Conservation (phyloP, 2,329 filamentous ascomycete species). For the Cercospora citrullina region DNA sequence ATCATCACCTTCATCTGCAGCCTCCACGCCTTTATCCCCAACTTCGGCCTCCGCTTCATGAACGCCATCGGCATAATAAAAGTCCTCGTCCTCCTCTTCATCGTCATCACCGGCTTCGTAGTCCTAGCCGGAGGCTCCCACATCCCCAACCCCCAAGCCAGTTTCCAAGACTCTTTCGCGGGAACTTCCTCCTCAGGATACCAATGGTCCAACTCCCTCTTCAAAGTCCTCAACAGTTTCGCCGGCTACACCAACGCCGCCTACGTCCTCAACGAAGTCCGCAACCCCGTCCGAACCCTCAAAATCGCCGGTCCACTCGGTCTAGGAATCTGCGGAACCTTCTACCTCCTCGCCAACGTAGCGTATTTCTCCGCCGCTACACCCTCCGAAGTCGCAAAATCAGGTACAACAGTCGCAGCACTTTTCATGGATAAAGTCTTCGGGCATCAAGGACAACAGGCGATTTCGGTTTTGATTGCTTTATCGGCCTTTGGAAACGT, state of each 20-base stretch:
- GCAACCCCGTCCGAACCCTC: constrained; percentile 29
- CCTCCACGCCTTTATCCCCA: constrained; percentile 54
- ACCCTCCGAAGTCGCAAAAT: constrained; percentile 50
- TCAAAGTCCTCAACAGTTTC: constrained; percentile 48
- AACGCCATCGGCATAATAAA: constrained; percentile 62
- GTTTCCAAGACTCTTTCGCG: constrained; percentile 58
- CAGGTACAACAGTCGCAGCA: constrained; percentile 56
- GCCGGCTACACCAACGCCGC: constrained; percentile 54
- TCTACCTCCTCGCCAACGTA: constrained; percentile 60
- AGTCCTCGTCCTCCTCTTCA: constrained; percentile 60
- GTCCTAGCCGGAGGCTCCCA: constrained; percentile 57
- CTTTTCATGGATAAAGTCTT: constrained; percentile 62
- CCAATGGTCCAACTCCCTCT: constrained; percentile 58
- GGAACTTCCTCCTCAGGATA: constrained; percentile 48
- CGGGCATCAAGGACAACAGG: constrained; percentile 52
- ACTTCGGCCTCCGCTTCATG: constrained; percentile 30
- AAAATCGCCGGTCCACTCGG: constrained; percentile 50
- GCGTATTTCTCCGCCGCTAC: constrained; percentile 57
- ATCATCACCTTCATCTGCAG: constrained; percentile 46
- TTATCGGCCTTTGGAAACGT: constrained; percentile 61
- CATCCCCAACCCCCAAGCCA: constrained; percentile 53
- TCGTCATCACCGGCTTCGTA: constrained; percentile 56
- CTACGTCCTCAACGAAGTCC: constrained; percentile 63
- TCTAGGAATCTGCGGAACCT: constrained; percentile 47
- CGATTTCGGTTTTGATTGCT: constrained; percentile 58